Conservation (phyloP, 805 yeast species). For the Teunomyces aglyptinius region DNA sequence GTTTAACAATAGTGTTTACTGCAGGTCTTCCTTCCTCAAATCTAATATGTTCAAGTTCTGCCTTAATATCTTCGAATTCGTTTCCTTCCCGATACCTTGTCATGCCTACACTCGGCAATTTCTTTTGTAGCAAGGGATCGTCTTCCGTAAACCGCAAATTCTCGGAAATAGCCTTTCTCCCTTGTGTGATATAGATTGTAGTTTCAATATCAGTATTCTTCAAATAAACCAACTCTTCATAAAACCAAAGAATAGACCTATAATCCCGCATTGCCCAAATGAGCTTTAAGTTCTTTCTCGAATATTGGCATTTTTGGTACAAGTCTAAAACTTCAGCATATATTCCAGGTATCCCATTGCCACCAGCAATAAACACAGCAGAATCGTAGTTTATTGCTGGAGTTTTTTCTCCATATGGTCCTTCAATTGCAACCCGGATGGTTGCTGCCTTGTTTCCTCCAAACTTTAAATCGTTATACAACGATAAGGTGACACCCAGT, state of each 20-base stretch:
- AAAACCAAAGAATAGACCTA: constrained; percentile 49
- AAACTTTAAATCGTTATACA: constrained; percentile 31
- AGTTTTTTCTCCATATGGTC: constrained; percentile 54
- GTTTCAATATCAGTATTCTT: constrained; percentile 27
- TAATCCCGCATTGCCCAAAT: constrained; percentile 64
- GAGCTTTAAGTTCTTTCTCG: constrained; percentile 32
- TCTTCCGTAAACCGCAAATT: not conserved
- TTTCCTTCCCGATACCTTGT: not conserved
- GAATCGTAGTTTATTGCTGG: constrained; percentile 49
- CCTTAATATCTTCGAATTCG: constrained; percentile 10
- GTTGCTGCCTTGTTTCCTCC: constrained; percentile 31
- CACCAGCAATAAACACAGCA: constrained; percentile 58
- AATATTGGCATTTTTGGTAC: constrained; percentile 6
- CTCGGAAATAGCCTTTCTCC: not conserved
- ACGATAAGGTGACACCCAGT: constrained; percentile 25
- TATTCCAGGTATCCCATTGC: constrained; percentile 62
- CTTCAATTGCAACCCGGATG: constrained; percentile 52
- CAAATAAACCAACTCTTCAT: constrained; percentile 39
- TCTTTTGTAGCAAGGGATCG: not conserved
- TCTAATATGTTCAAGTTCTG: constrained; percentile 30
- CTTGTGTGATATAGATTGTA: constrained; percentile 19
- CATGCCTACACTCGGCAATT: not conserved
- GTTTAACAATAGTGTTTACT: constrained; percentile 8
- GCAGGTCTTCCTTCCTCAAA: constrained; percentile 34
- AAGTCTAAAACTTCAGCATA: constrained; percentile 38